Conservation (phyloP, 352 stramenopile genomes). For the Pythium coloratum region DNA sequence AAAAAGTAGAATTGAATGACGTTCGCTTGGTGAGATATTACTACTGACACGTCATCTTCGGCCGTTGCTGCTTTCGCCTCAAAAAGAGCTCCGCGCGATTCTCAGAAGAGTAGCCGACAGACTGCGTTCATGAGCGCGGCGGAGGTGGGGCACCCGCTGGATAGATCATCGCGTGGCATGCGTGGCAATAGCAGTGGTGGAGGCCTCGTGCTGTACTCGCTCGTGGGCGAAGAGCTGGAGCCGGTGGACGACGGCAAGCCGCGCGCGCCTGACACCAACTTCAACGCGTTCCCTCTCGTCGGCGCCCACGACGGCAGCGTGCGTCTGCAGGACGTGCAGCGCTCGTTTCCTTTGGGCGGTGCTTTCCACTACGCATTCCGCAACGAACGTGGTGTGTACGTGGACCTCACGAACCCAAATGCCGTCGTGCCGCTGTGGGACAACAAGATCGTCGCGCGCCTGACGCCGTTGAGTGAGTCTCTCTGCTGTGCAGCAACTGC, state of each 20-base stretch:
- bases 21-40: not conserved
- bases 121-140: constrained; percentile 23
- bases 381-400: constrained; percentile 61
- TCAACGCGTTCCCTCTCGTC: constrained; percentile 70
- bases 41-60: constrained; percentile 9
- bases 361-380: constrained; percentile 79
- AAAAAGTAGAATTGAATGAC: not conserved
- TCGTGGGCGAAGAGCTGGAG: constrained; percentile 69
- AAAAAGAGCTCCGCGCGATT: not conserved
- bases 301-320: constrained; percentile 26
- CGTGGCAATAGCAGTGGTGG: constrained; percentile 3
- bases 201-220: constrained; percentile 60
- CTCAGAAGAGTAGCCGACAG: not conserved
- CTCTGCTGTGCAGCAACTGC: constrained; percentile 19
- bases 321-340: constrained; percentile 57
- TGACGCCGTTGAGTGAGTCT: constrained; percentile 49
- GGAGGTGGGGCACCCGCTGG: constrained; percentile 29
- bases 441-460: constrained; percentile 67
- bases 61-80: not conserved
- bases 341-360: constrained; percentile 66
- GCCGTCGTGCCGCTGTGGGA: constrained; percentile 62
- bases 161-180: constrained; percentile 12
- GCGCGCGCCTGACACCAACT: constrained; percentile 51
- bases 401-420: constrained; percentile 72
- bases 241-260: constrained; percentile 44